Conservation (phyloP, 2,329 filamentous ascomycete species). For the Rhynchosporium secalis region DNA sequence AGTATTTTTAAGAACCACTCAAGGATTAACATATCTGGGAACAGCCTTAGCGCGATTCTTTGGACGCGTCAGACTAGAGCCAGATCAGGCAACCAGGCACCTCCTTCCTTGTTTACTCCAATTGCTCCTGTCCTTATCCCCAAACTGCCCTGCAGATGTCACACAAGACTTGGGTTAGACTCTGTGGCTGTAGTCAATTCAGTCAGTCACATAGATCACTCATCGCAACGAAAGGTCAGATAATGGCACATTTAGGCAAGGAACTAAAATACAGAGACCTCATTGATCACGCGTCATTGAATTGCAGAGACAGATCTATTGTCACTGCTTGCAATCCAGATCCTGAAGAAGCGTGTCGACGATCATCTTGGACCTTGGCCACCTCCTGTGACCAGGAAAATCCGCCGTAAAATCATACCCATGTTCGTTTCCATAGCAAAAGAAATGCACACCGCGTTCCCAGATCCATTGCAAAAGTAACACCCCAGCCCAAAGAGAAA, state of each 20-base stretch:
- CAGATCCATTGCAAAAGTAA: slow-evolving; percentile 31
- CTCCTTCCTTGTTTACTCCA: neutral
- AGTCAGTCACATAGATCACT: neutral
- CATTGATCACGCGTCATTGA: slow-evolving; percentile 33
- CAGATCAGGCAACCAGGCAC: slow-evolving; percentile 26
- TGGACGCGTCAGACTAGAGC: slow-evolving; percentile 19
- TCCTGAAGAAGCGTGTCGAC: slow-evolving; percentile 32
- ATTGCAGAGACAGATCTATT: slow-evolving; percentile 31
- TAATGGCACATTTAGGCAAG: slow-evolving; percentile 32
- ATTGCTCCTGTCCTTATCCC: too few species aligned
- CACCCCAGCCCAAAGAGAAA: slow-evolving; percentile 38
- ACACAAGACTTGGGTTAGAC: too few species aligned
- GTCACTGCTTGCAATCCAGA: slow-evolving; percentile 27
- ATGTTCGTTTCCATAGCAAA: slow-evolving; percentile 26
- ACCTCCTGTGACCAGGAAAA: slow-evolving; percentile 29
- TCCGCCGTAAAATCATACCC: slow-evolving; percentile 37
- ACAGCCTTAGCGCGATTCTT: slow-evolving; percentile 6
- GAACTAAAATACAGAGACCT: slow-evolving; percentile 39
- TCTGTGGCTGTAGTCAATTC: too few species aligned
- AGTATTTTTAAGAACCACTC: too few species aligned
- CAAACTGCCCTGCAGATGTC: too few species aligned
- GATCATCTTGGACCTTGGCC: slow-evolving; percentile 33
- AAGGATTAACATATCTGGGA: neutral
- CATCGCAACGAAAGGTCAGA: neutral
- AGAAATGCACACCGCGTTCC: slow-evolving; percentile 33